These are phyloP conservation scores for Amphibolis antarctica DNA, from an alignment of 106 monocot species.

Conservation along the genomic window DNA sequence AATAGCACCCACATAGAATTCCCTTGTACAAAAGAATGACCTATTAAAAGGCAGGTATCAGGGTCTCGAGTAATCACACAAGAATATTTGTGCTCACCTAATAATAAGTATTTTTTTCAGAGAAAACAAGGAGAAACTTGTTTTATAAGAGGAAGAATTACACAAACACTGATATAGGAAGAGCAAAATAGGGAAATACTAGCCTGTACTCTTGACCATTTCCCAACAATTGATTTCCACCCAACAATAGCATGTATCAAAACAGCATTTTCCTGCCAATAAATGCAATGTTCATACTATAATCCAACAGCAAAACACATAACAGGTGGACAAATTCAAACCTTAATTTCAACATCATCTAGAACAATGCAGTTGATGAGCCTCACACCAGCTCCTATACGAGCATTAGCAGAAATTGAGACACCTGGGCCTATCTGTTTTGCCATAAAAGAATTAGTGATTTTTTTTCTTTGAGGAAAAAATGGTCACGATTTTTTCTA, in stretches of 20 bases:
- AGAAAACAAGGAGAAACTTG: background rate
- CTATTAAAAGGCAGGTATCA: too few species aligned
- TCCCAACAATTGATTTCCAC: slow-evolving; percentile 85
- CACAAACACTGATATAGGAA: background rate
- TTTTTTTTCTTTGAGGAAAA: background rate
- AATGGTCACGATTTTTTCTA: too few species aligned
- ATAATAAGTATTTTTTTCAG: too few species aligned
- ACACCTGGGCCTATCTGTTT: slow-evolving; percentile 94
- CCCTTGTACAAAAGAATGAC: too few species aligned
- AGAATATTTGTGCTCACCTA: too few species aligned
- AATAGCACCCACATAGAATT: too few species aligned
- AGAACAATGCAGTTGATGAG: slow-evolving; percentile 89
- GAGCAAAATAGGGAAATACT: slow-evolving; percentile 11
- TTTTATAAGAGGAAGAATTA: background rate
- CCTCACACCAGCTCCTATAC: slow-evolving; percentile 83
- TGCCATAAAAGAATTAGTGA: background rate
- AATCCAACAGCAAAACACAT: background rate
- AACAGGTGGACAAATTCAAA: slow-evolving; percentile 8
- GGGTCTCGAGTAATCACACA: too few species aligned
- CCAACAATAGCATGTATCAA: slow-evolving; percentile 88
- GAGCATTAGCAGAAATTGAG: slow-evolving; percentile 97
- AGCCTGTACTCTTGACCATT: slow-evolving; percentile 95
- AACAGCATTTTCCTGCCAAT: slow-evolving; percentile 79
- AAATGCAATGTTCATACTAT: slow-evolving; percentile 1
- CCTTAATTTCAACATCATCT: slow-evolving; percentile 97